Evolutionary conservation across 2,329 filamentous ascomycete genomes (phyloP), one percentile per base, ranked within the genome.

Genomic region (Thelonectria rubi): DNA sequence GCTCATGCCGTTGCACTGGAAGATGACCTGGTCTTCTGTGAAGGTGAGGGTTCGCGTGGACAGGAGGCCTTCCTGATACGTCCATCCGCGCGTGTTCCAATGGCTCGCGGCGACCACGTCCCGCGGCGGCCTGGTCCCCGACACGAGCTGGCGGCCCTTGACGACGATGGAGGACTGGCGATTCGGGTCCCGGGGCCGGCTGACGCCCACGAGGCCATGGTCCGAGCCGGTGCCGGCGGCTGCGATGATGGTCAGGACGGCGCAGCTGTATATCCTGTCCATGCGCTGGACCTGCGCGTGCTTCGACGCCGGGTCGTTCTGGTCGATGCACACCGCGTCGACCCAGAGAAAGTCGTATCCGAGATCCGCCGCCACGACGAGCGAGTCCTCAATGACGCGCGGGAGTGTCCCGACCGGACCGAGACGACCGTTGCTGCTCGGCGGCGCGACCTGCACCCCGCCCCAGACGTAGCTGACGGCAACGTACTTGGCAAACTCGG

Each of bases 161-260:
- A 32, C 5, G 17, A 11, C 3, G 17, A 34, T 14, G 51, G n/a
- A n/a, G n/a, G n/a, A n/a, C n/a, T n/a, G 24, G 32, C 45, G 51
- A n/a, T 20, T 4, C 11, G 45, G 5, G 2, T n/a, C 24, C 24
- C 51, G 45, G 5, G 40, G 24, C 4, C 24, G 51, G 12, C 39
- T 21, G 17, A 54, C 17, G 15, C 51, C 51, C 14, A 40, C 26
- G 17, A 54, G 51, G 7, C 51, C 39, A 21, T 32, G 21, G 8
- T 54, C 51, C 15, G 51, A 11, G 18, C 32, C 24, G 24, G 12
- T 30, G 6, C 49, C 49, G 18, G 32, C 49, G 40, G 49, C 32
- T 37, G 55, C 47, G 30, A 58, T 58, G 39, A 58, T 58, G 5
- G 55, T 46, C 26, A 58, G 45, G 10, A 40, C 55, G 18, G 51